These are phyloP conservation scores for Eleusine coracana DNA, from an alignment of 176 grass and related monocot species.

Conservation along the genomic window DNA sequence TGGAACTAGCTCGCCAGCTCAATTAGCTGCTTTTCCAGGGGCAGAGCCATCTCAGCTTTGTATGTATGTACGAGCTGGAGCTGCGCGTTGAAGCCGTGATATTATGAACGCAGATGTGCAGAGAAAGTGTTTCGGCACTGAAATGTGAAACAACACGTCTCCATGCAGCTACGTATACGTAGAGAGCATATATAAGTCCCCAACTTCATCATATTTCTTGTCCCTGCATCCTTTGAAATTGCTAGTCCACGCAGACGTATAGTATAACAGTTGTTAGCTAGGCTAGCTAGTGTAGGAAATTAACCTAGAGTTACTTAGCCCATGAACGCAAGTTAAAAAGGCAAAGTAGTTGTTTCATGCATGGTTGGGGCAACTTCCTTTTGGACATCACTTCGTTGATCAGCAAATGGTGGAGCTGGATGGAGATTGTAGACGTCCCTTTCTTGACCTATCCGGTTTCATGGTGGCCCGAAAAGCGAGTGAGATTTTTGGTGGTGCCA, in stretches of 20 bases:
- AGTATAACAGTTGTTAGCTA: not conserved
- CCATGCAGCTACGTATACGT: too few species aligned
- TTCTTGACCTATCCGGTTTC: slow-evolving; percentile 26
- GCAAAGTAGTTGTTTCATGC: not conserved
- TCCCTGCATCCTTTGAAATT: too few species aligned
- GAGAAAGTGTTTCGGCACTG: too few species aligned
- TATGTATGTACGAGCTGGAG: not conserved
- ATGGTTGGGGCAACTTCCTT: not conserved
- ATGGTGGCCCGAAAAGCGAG: slow-evolving; percentile 22
- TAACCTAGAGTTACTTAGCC: not conserved
- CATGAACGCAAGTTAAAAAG: not conserved
- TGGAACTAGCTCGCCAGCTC: not conserved
- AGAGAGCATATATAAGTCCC: too few species aligned
- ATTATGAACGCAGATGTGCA: too few species aligned
- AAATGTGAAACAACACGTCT: too few species aligned
- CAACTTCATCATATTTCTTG: too few species aligned
- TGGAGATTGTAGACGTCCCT: not conserved
- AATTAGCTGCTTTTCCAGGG: not conserved
- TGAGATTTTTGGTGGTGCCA: slow-evolving; percentile 27
- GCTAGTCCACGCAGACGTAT: not conserved
- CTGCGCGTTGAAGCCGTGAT: not conserved
- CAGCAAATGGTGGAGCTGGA: not conserved
- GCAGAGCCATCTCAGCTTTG: not conserved
- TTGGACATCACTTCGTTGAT: not conserved
- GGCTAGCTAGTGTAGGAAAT: not conserved